Evolutionary conservation across 164 flowering plant species (phyloP), one percentile per base, ranked within the genome.

Genomic region (Macadamia tetraphylla): DNA sequence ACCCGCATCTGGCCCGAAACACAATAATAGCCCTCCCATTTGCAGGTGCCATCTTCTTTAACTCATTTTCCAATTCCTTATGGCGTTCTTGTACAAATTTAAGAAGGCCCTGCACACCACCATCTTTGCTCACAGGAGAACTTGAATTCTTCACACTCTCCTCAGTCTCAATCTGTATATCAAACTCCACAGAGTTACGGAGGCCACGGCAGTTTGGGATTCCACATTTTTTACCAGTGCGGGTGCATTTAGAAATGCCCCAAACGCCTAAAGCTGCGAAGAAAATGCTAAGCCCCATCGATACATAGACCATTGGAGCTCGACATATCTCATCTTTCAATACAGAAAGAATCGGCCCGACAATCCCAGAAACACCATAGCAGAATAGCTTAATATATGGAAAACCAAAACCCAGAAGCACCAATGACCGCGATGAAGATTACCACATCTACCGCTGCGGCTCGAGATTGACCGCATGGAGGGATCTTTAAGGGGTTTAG

Each of bases 1-100:
- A 93, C 6, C 98, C 98, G 69, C 98, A 93, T 70, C 91, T 82
- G 17, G 87, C 88, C n/a, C 89, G 81, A 65, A 89, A 87, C 59
- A 94, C 76, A 42, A 91, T 87, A 57, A 94, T 88, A 3, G 94
- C 96, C 68, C 91, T 82, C 56, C 98, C 98, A 81, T 91, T 94
- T 8, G 79, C 78, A 0, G 97, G 98, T 6, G 98, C 98, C 87
- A 93, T 85, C 82, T 89, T 93, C 90, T 80, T 88, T 15, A 91
- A 88, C 74, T 89, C 94, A 3, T 87, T 84, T 72, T 93, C 92
- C 75, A 91, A 67, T 66, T 93, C 97, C 29, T 81, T 78, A 61
- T 88, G 92, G 61, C 84, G 87, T 70, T 84, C 87, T 14, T 86
- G 82, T 60, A 81, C 83, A 83, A 91, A 81, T 66, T 87, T 83